Evolutionary conservation across 192 early-diverging fungal genomes (phyloP), one percentile per base, ranked within the genome.

Genomic region (Rhizophagus clarus): DNA sequence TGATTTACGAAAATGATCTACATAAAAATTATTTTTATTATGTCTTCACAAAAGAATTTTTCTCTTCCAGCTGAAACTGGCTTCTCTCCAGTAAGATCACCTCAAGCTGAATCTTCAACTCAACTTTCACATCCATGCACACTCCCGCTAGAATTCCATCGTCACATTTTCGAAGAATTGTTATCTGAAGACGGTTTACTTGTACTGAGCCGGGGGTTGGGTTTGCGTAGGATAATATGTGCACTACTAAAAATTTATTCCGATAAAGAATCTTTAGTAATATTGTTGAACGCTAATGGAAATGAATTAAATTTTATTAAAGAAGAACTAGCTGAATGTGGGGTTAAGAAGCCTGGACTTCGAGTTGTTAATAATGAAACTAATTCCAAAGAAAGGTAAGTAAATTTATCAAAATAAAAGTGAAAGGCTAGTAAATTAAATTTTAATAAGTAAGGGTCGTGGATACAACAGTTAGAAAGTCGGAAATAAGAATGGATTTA

Each of bases 111-210:
- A 22, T 6, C 17, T 1, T 56, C 49, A 56, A 17, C 17, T 17
- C 49, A 51, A 14, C 17, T 56, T 56, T 17, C 51, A 22, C 7
- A 56, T 20, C 51, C 51, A 1, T 22, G 17, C 20, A 56, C 51
- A 17, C 32, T 69, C 4, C 67, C 67, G 0, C 28, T 69, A 34
- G 31, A 69, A 69, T 69, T 32, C 37, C 67, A 69, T 15, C 67
- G 32, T 8, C 9, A 69, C 8, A 69, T 69, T 34, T 32, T 69
- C 20, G 67, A 69, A 22, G 67, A 88, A 81, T 89, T 95, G 61
- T 80, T 95, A 5, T 88, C 88, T 51, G 88, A 94, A 61, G 95
- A 97, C 82, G 95, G 92, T 2, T 83, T 98, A 11, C 87, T 96
- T 49, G 89, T 98, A 14, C 80, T 93, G 32, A 91, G 94, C 0